Evolutionary conservation across 164 flowering plant genomes (phyloP), one percentile per base, ranked within the genome.

Genomic region (Macadamia integrifolia): DNA sequence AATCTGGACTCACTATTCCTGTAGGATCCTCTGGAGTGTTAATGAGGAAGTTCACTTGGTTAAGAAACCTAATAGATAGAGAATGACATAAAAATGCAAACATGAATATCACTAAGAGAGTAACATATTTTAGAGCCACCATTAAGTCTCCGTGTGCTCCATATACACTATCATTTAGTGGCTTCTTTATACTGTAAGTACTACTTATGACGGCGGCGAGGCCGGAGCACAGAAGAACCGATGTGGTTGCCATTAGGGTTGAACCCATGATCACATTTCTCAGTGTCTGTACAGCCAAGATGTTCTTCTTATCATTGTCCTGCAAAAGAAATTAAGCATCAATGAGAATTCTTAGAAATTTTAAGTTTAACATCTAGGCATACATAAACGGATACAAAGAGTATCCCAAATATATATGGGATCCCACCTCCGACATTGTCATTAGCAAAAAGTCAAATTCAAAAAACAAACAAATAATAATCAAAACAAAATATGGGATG

Each of bases 191-290:
- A 70, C 90, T 88, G 78, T 89, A 90, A 0, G 97, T 88, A 86
- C 97, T 94, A 81, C 97, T 94, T n/a, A 92, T 76, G 6, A 94
- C 82, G 0, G 97, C 97, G 0, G 97, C 99, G 6, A 94, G 70
- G 28, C 97, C 97, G 0, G 86, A 75, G 67, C 85, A 81, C 5
- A 94, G 82, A 23, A 94, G 91, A 74, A 92, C 83, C 0, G 97
- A 85, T 0, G 97, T 89, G 50, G 50, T 46, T 1, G 50, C 50
- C 50, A 46, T 46, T 9, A 46, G 50, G 9, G 50, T 46, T 1
- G 97, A 81, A 18, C 97, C 99, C 97, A 94, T 94, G 40, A 94
- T 90, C 52, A 81, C 70, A 80, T 94, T 94, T 23, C 99, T 72
- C 0, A 94, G 80, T 0, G 99, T 82, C 68, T 94, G 99, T 31